These are phyloP conservation scores for Volvox africanus DNA, from an alignment of 139 green algal genomes.

Conservation along the genomic window DNA sequence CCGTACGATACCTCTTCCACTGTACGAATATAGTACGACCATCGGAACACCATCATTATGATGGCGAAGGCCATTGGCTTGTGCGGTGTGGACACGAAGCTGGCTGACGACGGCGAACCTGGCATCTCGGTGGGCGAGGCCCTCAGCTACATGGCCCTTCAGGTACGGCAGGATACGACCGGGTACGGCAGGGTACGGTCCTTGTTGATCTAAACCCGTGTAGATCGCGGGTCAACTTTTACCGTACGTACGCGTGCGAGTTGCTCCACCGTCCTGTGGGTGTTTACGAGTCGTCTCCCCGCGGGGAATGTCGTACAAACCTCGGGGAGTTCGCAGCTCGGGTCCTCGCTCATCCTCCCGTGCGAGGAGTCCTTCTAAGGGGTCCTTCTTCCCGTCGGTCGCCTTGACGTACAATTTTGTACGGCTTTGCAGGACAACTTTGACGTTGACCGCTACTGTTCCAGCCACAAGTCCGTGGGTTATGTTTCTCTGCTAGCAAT, in stretches of 20 bases:
- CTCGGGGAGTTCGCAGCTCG: neutral
- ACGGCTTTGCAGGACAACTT: constrained; percentile 39
- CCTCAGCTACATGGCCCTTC: constrained; percentile 53
- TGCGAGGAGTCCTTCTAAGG: neutral
- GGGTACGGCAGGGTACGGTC: no score
- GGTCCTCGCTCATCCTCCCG: neutral
- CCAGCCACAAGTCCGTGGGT: neutral
- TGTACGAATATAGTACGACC: constrained; percentile 41
- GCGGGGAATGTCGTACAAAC: neutral
- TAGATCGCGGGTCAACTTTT: no score
- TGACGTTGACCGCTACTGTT: constrained; percentile 40
- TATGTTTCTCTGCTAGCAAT: constrained; percentile 31
- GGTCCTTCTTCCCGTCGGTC: neutral
- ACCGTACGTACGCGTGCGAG: no score
- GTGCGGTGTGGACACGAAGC: constrained; percentile 53
- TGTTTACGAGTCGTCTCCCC: neutral
- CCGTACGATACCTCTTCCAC: neutral
- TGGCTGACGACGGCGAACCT: constrained; percentile 39
- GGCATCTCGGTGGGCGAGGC: constrained; percentile 42
- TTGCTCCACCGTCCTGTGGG: neutral
- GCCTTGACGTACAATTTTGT: neutral
- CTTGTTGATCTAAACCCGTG: no score
- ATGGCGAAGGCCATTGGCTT: constrained; percentile 54
- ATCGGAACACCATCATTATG: constrained; percentile 61
- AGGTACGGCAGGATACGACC: constrained; percentile 29